Evolutionary conservation across 2,329 filamentous ascomycete species (phyloP).

Genomic region (Tolypocladium inflatum): DNA sequence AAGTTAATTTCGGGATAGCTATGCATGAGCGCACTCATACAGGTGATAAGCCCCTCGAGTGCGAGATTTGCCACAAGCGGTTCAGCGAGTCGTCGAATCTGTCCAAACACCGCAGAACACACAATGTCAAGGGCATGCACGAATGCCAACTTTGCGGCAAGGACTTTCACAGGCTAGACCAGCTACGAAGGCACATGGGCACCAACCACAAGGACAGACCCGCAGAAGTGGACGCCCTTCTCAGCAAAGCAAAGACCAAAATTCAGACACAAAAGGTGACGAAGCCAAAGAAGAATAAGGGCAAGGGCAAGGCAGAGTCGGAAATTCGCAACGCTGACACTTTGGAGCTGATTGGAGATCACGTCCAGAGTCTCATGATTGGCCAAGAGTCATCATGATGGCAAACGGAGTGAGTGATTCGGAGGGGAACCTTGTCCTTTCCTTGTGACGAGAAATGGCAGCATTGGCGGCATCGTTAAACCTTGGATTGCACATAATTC

Average conservation of each 20-base stretch:
- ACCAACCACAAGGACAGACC: conserved; percentile 22
- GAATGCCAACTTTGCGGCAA: conserved; percentile 44
- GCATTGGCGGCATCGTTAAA: neutral
- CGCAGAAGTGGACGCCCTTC: conserved; percentile 8
- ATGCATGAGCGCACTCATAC: conserved; percentile 60
- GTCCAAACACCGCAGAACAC: conserved; percentile 55
- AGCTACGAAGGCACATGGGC: conserved; percentile 44
- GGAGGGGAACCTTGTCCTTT: neutral
- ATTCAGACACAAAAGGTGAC: conserved; percentile 4
- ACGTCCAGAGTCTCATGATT: neutral
- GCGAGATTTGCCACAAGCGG: conserved; percentile 46
- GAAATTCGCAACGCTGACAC: neutral
- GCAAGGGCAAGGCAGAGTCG: neutral
- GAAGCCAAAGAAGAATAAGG: conserved; percentile 5
- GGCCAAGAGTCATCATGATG: neutral
- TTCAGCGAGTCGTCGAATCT: conserved; percentile 60
- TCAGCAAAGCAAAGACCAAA: conserved; percentile 7
- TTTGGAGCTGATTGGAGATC: conserved; percentile 1
- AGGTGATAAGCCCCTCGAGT: conserved; percentile 52
- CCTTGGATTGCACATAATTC: neutral
- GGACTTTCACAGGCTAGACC: conserved; percentile 50
- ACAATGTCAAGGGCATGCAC: conserved; percentile 42
- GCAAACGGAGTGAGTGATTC: neutral
- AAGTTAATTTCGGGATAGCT: conserved; percentile 28
- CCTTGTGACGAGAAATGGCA: neutral